phyloP scores from a whole-genome alignment of 225 moss, liverwort and hornwort genomes.

The Neckera pumila region DNA sequence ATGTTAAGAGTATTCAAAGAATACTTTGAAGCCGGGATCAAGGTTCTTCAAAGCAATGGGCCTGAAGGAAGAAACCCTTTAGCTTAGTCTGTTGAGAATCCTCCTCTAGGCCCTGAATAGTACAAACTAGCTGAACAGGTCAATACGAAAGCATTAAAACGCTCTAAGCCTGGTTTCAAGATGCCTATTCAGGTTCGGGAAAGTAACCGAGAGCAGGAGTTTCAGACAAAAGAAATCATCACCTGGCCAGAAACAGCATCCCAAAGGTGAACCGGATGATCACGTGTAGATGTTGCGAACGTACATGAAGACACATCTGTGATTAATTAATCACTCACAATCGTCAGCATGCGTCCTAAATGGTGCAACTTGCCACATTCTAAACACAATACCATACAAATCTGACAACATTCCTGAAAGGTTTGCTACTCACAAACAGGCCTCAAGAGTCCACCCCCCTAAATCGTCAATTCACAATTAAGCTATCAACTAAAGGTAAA shows the following conservation, averaged over 20 bases:
- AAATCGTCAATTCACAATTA: not conserved
- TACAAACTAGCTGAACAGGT: not conserved
- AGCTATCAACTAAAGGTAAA: not conserved
- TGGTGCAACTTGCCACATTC: not conserved
- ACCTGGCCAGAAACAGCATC: slow-evolving; percentile 86
- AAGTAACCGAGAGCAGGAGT: not conserved
- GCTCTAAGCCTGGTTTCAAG: not conserved
- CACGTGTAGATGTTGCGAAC: slow-evolving; percentile 81
- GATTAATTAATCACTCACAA: not conserved
- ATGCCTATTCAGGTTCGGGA: not conserved
- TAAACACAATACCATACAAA: not conserved
- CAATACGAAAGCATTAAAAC: not conserved
- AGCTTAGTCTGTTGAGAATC: not conserved
- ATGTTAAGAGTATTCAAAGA: not conserved
- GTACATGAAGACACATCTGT: slow-evolving; percentile 74
- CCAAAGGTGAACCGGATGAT: slow-evolving; percentile 99
- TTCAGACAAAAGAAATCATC: not conserved
- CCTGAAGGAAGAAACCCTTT: not conserved
- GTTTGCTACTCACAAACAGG: not conserved
- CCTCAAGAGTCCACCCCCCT: not conserved
- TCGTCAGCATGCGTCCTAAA: not conserved
- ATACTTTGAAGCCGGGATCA: not conserved
- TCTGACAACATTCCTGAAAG: not conserved
- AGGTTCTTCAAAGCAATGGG: not conserved
- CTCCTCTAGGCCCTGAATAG: not conserved